Evolutionary conservation across 306 rosid species (phyloP), one percentile per base, ranked within the genome.

Genomic region (Fragaria vesca): DNA sequence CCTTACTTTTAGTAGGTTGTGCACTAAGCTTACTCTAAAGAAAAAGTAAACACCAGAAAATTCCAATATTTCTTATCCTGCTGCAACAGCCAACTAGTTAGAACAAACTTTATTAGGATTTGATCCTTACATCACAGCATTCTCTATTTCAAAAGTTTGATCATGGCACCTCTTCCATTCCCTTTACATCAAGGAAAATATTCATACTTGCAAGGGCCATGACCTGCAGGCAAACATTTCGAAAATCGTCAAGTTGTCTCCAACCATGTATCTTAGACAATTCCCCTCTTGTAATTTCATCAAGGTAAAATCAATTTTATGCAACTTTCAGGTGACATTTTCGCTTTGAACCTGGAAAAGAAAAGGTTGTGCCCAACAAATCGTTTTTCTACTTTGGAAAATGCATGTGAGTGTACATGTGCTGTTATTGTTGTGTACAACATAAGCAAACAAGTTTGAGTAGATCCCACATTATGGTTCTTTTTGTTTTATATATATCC

Each of bases 131-230:
- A 65, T 8, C 69, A 48, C 32, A 18, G 26, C 7, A 28, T n/a
- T 65, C 69, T 42, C 66, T 40, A 13, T 17, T 42, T 54, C 18
- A 10, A 67, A 51, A 4, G 75, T 20, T 76, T 30, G 69, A 71
- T 38, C 71, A 55, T 21, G 68, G 60, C 45, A 68, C 73, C 73
- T 65, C 83, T 60, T 54, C 54, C 34, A 16, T 77, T 42, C n/a
- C 36, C 50, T 30, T 60, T 80, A 20, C 24, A 72, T 86, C 81
- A 88, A 47, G 91, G 89, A 65, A 71, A 72, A 81, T 81, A 86
- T 18, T 88, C 90, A 62, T 81, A 91, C 68, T 55, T 88, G 74
- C 97, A 91, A 81, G 93, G 84, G 50, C 17, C 85, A 75, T 89
- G 83, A 75, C 93, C 94, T 89, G 89, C 84, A 84, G 16, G 47